These are phyloP conservation scores for Maudiozyma bulderi DNA, from an alignment of 805 yeast species.

Conservation along the genomic window DNA sequence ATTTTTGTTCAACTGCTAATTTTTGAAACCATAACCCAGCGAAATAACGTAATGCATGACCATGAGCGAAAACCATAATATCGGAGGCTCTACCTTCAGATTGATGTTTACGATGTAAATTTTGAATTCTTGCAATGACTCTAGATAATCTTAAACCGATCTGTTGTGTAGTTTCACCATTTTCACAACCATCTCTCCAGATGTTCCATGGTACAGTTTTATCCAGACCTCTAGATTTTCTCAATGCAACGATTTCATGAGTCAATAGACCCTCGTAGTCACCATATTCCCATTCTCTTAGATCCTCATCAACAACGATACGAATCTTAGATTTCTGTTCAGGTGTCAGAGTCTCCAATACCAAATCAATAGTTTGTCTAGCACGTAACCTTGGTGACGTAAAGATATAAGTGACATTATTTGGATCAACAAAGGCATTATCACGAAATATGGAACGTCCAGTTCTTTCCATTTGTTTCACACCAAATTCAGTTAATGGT, in stretches of 20 bases:
- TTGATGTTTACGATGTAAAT: conserved; percentile 46
- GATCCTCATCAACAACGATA: conserved; percentile 49
- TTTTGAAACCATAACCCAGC: conserved; percentile 73
- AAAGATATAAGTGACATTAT: conserved; percentile 50
- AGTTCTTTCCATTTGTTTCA: conserved; percentile 61
- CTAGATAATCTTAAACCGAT: conserved; percentile 66
- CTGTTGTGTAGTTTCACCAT: conserved; percentile 64
- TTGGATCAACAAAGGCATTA: conserved; percentile 53
- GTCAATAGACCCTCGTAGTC: conserved; percentile 84
- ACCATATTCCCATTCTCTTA: conserved; percentile 95
- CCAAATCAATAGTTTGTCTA: conserved; percentile 56
- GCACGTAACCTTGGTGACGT: conserved; percentile 82
- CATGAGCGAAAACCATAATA: conserved; percentile 81
- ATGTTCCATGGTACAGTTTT: conserved; percentile 55
- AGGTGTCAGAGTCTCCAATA: conserved; percentile 42
- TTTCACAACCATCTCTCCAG: conserved; percentile 90
- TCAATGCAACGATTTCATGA: conserved; percentile 49
- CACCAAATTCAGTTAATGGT: conserved; percentile 69
- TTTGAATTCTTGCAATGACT: conserved; percentile 54
- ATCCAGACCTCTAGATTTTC: conserved; percentile 51
- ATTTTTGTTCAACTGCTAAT: conserved; percentile 26
- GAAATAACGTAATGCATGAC: conserved; percentile 83
- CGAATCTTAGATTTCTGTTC: conserved; percentile 35
- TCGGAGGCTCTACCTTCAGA: conserved; percentile 51
- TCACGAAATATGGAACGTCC: conserved; percentile 60